A percentile compares a stretch with the other conserved stretches of the same genome.
Evolutionary conservation across 73 alveolate species (phyloP).

Genomic region (Paramecium sonneborni): DNA sequence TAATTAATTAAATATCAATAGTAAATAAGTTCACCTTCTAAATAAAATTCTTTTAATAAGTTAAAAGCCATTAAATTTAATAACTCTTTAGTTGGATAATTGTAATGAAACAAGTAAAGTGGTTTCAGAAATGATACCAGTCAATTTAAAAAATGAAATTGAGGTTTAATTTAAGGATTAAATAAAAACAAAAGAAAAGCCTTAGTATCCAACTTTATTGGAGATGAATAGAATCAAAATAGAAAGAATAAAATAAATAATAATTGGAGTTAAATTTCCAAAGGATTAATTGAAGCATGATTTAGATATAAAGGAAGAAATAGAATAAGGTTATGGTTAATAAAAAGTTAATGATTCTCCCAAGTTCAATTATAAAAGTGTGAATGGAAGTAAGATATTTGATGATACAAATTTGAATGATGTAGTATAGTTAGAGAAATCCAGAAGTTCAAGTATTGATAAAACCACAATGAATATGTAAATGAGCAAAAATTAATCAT

Average conservation of each 20-base stretch:
- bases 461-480: not conserved
- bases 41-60: not conserved
- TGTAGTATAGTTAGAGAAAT: not conserved
- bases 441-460: not conserved
- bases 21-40: not conserved
- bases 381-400: not conserved
- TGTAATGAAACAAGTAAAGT: not conserved
- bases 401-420: not conserved
- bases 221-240: constrained; percentile 18
- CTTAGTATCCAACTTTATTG: not conserved
- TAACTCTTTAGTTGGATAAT: not conserved
- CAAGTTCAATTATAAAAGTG: not conserved
- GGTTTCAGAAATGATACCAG: not conserved
- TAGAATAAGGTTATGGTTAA: not conserved
- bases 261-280: not conserved
- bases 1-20: not conserved
- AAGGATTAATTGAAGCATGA: not conserved
- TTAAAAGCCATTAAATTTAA: not conserved
- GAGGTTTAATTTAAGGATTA: not conserved
- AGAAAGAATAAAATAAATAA: not conserved
- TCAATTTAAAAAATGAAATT: not conserved
- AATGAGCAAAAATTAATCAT: not conserved
- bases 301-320: not conserved
- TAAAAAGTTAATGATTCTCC: not conserved
- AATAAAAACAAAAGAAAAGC: not conserved